A percentile compares a stretch with the other conserved stretches of the same genome.
Evolutionary conservation across 73 alveolate species (phyloP).

Genomic region (Paramecium pentaurelia): DNA sequence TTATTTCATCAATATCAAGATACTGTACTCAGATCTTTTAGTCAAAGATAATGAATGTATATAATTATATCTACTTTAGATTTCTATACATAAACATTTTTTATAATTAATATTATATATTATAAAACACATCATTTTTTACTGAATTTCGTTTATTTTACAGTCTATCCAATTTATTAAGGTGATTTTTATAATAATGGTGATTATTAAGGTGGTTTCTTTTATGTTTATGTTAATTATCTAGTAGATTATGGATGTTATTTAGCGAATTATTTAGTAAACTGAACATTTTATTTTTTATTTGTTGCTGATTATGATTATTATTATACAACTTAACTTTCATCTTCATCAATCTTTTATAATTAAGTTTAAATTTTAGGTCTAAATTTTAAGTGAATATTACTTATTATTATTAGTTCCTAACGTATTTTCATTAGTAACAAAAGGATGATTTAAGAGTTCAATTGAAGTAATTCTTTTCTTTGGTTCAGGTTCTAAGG

Average conservation of each 20-base stretch:
- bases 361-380: not conserved
- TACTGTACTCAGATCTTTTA: not conserved
- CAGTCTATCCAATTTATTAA: not conserved
- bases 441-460: constrained; percentile 50
- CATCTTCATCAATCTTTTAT: not conserved
- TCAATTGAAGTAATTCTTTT: constrained; percentile 39
- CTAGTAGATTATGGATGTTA: not conserved
- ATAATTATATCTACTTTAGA: not conserved
- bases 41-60: not conserved
- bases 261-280: not conserved
- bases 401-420: not conserved
- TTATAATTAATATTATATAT: not conserved
- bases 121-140: not conserved
- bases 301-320: not conserved
- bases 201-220: not conserved
- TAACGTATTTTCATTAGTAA: not conserved
- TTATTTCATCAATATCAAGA: not conserved
- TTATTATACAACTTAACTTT: not conserved
- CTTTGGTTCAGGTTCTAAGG: constrained; percentile 43
- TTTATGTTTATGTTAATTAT: not conserved
- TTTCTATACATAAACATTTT: not conserved
- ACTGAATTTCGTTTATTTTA: not conserved
- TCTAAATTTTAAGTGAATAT: not conserved
- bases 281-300: not conserved
- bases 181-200: not conserved